Evolutionary conservation across 176 grass and related monocot genomes (phyloP).

Genomic region (Hyparrhenia diplandra): DNA sequence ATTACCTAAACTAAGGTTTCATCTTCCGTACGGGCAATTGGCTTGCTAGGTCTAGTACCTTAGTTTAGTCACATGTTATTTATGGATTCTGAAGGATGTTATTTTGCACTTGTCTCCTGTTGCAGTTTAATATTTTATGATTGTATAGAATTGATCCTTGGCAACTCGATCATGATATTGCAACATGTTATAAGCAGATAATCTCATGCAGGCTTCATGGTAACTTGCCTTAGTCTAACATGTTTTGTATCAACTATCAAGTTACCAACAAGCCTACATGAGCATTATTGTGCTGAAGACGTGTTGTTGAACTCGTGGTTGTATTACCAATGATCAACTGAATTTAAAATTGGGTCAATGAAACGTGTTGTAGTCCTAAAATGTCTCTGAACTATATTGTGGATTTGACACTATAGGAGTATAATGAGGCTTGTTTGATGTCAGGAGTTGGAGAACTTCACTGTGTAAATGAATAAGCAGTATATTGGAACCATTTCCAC

Average conservation of each 20-base stretch:
- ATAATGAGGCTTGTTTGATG: no score
- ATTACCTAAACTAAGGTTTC: neutral
- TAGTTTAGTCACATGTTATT: neutral
- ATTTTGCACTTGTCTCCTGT: neutral
- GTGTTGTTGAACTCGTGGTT: neutral
- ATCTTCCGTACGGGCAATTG: neutral
- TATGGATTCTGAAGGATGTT: neutral
- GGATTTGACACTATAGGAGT: no score
- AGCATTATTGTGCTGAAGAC: neutral
- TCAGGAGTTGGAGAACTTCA: neutral
- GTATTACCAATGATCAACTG: neutral
- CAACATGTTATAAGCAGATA: neutral
- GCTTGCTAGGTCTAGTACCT: neutral
- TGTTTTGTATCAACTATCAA: neutral
- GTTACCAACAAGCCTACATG: neutral
- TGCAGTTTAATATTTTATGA: neutral
- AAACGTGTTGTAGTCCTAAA: neutral
- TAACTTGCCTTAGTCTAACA: neutral
- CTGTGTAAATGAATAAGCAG: no score
- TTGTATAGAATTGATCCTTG: neutral
- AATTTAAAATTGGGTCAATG: neutral
- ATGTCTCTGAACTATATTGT: neutral
- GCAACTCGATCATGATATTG: neutral
- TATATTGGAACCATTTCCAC: neutral
- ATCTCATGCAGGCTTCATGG: neutral